These are phyloP conservation scores for Talaromyces sp. DNA, from an alignment of 2,329 filamentous ascomycete genomes.

Conservation along the genomic window DNA sequence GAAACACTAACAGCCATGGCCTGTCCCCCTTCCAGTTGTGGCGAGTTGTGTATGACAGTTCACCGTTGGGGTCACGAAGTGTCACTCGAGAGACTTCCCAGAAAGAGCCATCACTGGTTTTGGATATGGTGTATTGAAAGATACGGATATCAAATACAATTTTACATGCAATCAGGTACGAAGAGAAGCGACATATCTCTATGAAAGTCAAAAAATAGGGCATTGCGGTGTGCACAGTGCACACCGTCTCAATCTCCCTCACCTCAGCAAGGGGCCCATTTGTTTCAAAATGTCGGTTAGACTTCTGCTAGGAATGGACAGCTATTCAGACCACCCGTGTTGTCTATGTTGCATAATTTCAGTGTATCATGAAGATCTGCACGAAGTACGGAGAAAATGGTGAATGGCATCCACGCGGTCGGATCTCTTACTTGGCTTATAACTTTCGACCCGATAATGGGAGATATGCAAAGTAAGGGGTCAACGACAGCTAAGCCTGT, in stretches of 20 bases:
- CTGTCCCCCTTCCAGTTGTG: neutral
- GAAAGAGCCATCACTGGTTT: neutral
- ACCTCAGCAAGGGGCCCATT: constrained; percentile 1
- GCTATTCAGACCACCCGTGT: neutral
- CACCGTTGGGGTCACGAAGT: neutral
- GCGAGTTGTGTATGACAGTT: neutral
- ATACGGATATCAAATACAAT: neutral
- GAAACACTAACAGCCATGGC: neutral
- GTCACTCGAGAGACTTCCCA: neutral
- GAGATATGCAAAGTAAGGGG: constrained; percentile 5
- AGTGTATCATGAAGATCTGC: neutral
- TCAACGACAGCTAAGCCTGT: neutral
- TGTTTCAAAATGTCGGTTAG: neutral
- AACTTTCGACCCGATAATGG: neutral
- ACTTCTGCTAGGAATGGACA: neutral
- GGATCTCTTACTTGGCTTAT: constrained; percentile 6
- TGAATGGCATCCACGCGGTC: constrained; percentile 16
- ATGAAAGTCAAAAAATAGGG: neutral
- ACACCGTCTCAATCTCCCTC: neutral
- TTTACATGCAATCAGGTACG: neutral
- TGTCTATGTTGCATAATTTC: neutral
- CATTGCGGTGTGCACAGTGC: neutral
- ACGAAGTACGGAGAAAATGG: neutral
- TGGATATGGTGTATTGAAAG: neutral
- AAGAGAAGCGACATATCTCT: neutral